Evolutionary conservation across 2,329 filamentous ascomycete genomes (phyloP).

Genomic region (Talaromyces albobiverticillius): DNA sequence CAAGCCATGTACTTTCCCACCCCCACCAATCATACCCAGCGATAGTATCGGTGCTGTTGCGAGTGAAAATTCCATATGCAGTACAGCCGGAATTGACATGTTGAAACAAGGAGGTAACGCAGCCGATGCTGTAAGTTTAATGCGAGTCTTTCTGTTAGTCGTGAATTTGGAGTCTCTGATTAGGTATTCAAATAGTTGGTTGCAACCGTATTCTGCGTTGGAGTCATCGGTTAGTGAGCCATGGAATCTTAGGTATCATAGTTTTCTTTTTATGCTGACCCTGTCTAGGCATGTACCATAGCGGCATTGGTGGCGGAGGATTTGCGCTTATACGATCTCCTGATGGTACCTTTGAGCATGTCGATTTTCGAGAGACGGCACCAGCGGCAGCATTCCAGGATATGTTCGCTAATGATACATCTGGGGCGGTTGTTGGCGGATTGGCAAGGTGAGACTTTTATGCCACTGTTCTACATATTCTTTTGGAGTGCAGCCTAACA

Average conservation of each 20-base stretch:
- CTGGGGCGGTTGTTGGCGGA: conserved; percentile 68
- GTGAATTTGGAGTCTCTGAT: background rate
- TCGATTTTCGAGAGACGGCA: conserved; percentile 88
- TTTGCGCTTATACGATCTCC: conserved; percentile 77
- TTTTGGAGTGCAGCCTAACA: background rate
- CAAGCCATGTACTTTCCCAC: background rate
- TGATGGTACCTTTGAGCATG: conserved; percentile 74
- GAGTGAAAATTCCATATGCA: conserved; percentile 68
- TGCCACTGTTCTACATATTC: background rate
- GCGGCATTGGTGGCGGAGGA: conserved; percentile 82
- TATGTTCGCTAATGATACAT: conserved; percentile 75
- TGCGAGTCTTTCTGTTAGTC: background rate
- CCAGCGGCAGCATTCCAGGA: conserved; percentile 76
- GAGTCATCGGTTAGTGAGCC: conserved; percentile 57
- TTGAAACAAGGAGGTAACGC: conserved; percentile 66
- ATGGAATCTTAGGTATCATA: background rate
- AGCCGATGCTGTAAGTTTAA: conserved; percentile 62
- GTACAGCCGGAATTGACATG: conserved; percentile 64
- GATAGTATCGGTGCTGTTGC: conserved; percentile 61
- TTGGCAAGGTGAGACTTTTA: conserved; percentile 54
- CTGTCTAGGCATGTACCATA: conserved; percentile 64
- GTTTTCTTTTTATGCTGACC: conserved; percentile 6
- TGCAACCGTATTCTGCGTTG: conserved; percentile 71
- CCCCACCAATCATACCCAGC: background rate
- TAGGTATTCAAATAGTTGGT: conserved; percentile 52